Conservation (phyloP, 2,329 filamentous ascomycete species). For the Sclerotinia sclerotiorum region DNA sequence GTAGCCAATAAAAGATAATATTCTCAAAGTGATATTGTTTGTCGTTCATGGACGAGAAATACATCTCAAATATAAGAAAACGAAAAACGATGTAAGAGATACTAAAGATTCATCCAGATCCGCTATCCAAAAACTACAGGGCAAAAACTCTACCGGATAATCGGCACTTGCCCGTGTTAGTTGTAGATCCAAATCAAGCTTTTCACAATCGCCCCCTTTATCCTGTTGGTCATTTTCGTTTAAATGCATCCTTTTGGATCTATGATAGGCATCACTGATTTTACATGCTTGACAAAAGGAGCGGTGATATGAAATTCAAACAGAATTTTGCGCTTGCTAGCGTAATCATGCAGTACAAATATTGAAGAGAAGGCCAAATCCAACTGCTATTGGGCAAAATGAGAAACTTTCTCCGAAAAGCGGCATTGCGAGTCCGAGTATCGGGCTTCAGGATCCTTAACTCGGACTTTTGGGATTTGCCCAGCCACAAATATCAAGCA, state of each 20-base stretch:
- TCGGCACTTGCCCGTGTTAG: conserved; percentile 15
- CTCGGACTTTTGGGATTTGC: conserved; percentile 1
- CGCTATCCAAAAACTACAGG: conserved; percentile 1
- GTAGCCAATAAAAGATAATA: conserved; percentile 3
- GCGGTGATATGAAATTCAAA: background rate
- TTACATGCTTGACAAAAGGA: background rate
- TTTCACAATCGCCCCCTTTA: conserved; percentile 9
- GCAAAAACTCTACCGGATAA: conserved; percentile 10
- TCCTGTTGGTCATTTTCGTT: conserved; percentile 2
- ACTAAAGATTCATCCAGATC: conserved; percentile 7
- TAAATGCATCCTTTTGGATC: conserved; percentile 5
- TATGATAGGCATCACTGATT: conserved; percentile 12
- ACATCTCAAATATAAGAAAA: background rate
- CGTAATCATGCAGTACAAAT: background rate
- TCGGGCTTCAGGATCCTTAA: conserved; percentile 14
- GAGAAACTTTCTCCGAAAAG: background rate
- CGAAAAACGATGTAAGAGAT: background rate
- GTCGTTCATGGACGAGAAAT: background rate
- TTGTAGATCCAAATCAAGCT: background rate
- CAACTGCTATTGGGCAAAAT: background rate
- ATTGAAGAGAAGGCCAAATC: background rate
- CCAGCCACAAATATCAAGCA: background rate
- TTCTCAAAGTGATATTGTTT: background rate
- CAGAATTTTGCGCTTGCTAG: background rate
- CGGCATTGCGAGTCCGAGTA: conserved; percentile 16